Conservation (phyloP, 2,329 filamentous ascomycete species). For the Aspergillus chevalieri region DNA sequence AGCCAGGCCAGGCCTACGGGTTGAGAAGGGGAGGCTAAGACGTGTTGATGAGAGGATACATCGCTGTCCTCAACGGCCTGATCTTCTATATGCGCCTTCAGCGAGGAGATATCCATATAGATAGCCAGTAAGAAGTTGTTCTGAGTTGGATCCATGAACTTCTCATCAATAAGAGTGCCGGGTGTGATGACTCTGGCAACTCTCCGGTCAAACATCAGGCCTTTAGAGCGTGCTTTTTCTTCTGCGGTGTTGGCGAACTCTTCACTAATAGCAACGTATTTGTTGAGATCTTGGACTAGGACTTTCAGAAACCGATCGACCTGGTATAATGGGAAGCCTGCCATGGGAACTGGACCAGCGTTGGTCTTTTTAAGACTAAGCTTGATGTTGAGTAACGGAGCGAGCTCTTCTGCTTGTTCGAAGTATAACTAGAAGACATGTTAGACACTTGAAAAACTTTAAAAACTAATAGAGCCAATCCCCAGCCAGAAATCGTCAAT, state of each 20-base stretch:
- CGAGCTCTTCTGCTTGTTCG: conserved; percentile 85
- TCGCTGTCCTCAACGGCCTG: conserved; percentile 7
- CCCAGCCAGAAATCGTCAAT: too few relatives aligned
- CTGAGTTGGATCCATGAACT: conserved; percentile 88
- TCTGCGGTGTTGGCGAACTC: conserved; percentile 73
- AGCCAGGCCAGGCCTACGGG: conserved; percentile 81
- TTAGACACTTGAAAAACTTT: conserved; percentile 2
- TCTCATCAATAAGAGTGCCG: conserved; percentile 93
- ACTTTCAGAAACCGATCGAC: conserved; percentile 88
- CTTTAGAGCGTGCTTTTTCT: conserved; percentile 66
- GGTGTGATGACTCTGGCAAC: conserved; percentile 87
- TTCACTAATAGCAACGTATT: conserved; percentile 89
- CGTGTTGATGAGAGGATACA: conserved; percentile 21
- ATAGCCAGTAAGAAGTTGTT: conserved; percentile 90
- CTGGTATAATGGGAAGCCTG: conserved; percentile 90
- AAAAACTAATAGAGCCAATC: too few relatives aligned
- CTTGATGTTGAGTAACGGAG: conserved; percentile 80
- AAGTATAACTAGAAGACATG: conserved; percentile 65
- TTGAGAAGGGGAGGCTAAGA: conserved; percentile 29
- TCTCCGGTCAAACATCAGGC: conserved; percentile 74
- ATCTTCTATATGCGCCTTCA: conserved; percentile 15
- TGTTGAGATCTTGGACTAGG: conserved; percentile 82
- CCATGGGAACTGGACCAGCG: conserved; percentile 77
- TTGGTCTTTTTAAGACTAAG: conserved; percentile 74
- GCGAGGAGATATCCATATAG: conserved; percentile 45